Evolutionary conservation across 2,329 filamentous ascomycete species (phyloP).

Genomic region (Pseudonectria buxi): DNA sequence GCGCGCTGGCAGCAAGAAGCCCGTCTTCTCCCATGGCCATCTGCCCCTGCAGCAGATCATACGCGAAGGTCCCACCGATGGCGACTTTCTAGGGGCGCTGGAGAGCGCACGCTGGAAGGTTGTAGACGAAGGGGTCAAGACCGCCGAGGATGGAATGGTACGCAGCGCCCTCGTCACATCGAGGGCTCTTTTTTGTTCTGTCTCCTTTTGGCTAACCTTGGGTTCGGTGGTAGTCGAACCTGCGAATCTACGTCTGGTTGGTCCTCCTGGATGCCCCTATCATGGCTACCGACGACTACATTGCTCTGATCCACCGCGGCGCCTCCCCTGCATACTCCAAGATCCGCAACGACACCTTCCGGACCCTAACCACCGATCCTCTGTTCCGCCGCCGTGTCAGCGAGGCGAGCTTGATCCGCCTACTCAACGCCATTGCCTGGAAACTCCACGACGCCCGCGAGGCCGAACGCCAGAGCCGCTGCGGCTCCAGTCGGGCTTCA

Average conservation of each 20-base stretch:
- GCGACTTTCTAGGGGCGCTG: slow-evolving; percentile 59
- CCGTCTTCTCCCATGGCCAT: slow-evolving; percentile 44
- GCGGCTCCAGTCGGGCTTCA: slow-evolving; percentile 32
- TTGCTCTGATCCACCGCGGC: slow-evolving; percentile 83
- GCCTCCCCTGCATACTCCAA: slow-evolving; percentile 93
- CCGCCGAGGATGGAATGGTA: slow-evolving; percentile 77
- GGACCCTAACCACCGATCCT: slow-evolving; percentile 93
- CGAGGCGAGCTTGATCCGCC: slow-evolving; percentile 86
- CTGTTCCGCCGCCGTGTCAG: slow-evolving; percentile 92
- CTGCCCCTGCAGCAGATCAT: slow-evolving; percentile 68
- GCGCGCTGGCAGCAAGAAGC: slow-evolving; percentile 35
- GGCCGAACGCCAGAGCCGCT: slow-evolving; percentile 34
- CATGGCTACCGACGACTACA: slow-evolving; percentile 79
- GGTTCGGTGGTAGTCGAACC: slow-evolving; percentile 58
- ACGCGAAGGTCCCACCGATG: slow-evolving; percentile 70
- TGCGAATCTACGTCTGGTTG: slow-evolving; percentile 94
- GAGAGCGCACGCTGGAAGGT: slow-evolving; percentile 68
- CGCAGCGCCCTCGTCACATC: slow-evolving; percentile 13
- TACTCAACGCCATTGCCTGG: slow-evolving; percentile 95
- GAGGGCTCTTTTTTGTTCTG: neutral
- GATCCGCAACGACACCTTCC: slow-evolving; percentile 97
- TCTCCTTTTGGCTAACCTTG: neutral
- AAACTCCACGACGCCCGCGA: slow-evolving; percentile 73
- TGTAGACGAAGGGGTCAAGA: slow-evolving; percentile 67
- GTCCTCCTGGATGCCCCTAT: slow-evolving; percentile 85